Conservation (phyloP, 129 eudicot genomes). For the Pittosporum tobira region DNA sequence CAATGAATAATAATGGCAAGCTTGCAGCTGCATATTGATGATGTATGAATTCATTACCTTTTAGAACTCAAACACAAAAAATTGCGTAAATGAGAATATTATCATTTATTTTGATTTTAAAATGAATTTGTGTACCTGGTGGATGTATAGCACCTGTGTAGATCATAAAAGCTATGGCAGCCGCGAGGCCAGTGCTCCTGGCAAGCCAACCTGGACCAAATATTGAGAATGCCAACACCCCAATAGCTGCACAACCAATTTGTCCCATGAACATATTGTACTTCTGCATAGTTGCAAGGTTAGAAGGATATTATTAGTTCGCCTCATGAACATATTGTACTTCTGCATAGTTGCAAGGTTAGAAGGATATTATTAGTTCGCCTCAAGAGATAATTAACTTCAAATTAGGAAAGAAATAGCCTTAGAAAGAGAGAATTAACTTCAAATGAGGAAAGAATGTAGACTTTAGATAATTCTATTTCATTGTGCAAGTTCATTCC, state of each 20-base stretch:
- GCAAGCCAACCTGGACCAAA: constrained; percentile 96
- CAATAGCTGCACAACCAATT: constrained; percentile 96
- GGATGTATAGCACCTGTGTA: constrained; percentile 64
- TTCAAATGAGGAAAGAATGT: neutral
- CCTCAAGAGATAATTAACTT: too few relatives aligned
- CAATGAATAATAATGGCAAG: constrained; percentile 79
- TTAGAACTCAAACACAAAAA: neutral
- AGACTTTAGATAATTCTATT: too few relatives aligned
- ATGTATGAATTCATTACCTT: neutral
- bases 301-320: constrained; percentile 9
- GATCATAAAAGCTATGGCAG: constrained; percentile 87
- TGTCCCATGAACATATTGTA: constrained; percentile 96
- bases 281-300: constrained; percentile 53
- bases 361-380: constrained; percentile 9
- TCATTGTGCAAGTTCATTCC: too few relatives aligned
- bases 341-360: constrained; percentile 52
- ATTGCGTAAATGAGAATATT: too few relatives aligned
- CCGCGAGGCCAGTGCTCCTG: constrained; percentile 73
- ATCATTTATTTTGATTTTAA: neutral
- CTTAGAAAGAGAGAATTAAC: too few relatives aligned
- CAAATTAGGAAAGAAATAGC: too few relatives aligned
- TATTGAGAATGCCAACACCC: constrained; percentile 69
- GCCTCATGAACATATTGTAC: constrained; percentile 68
- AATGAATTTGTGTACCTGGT: constrained; percentile 72
- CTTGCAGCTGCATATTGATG: constrained; percentile 59